These are phyloP conservation scores for Myochromella boudieri DNA, from an alignment of 768 basidiomycete species.

Conservation along the genomic window DNA sequence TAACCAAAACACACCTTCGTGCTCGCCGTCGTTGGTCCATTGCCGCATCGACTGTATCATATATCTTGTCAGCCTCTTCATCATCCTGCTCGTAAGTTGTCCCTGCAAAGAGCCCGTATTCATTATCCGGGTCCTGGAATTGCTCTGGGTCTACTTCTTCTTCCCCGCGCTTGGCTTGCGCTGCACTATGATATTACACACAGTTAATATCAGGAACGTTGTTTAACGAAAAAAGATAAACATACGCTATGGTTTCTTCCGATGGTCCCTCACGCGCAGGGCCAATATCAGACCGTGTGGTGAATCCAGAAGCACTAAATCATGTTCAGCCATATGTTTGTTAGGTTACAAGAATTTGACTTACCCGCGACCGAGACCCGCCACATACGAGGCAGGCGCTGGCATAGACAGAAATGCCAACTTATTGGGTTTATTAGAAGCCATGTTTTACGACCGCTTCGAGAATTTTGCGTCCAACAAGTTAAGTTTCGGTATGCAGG, in stretches of 20 bases:
- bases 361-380: constrained; percentile 96
- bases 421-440: constrained; percentile 61
- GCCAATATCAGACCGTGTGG: constrained; percentile 97
- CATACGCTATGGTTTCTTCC: constrained; percentile 86
- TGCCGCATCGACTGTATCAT: constrained; percentile 84
- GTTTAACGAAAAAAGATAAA: constrained; percentile 12
- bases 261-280: constrained; percentile 95
- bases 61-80: constrained; percentile 95
- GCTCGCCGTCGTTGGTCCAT: constrained; percentile 86
- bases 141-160: constrained; percentile 91
- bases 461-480: neutral
- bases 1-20: constrained; percentile 69
- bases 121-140: constrained; percentile 97
- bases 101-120: constrained; percentile 93
- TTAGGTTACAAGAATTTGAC: constrained; percentile 24
- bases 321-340: constrained; percentile 7
- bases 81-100: constrained; percentile 97
- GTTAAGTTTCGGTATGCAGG: neutral
- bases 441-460: constrained; percentile 6
- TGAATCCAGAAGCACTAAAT: constrained; percentile 90
- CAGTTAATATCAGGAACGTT: neutral
- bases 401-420: constrained; percentile 89
- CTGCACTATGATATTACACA: constrained; percentile 58
- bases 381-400: constrained; percentile 95
- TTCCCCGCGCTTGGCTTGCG: constrained; percentile 83